phyloP scores from a whole-genome alignment of 163 green algal genomes.

The Volvox carteri region DNA sequence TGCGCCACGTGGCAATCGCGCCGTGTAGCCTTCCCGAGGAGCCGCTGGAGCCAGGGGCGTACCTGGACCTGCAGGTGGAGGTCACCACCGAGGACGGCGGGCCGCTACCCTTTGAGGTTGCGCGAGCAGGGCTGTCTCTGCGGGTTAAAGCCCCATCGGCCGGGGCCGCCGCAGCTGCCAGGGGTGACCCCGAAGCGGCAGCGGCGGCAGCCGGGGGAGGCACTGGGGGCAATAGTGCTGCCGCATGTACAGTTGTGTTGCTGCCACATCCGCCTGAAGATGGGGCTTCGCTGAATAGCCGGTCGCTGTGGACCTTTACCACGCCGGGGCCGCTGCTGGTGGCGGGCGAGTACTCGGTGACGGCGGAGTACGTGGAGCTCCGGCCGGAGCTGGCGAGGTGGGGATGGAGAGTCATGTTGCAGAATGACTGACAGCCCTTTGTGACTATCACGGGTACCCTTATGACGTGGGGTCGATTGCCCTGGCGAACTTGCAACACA shows the following conservation, averaged over 20 bases:
- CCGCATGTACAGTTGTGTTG: conserved; percentile 39
- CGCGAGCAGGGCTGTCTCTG: conserved; percentile 64
- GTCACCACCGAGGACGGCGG: conserved; percentile 77
- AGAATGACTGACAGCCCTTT: background rate
- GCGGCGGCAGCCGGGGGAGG: background rate
- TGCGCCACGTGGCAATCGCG: conserved; percentile 62
- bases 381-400: conserved; percentile 59
- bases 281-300: background rate
- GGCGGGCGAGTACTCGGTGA: conserved; percentile 72
- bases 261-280: conserved; percentile 35
- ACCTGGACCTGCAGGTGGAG: conserved; percentile 40
- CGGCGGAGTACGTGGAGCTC: conserved; percentile 77
- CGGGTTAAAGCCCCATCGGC: conserved; percentile 61
- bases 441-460: too few relatives aligned
- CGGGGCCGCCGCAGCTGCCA: conserved; percentile 27
- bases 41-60: conserved; percentile 26
- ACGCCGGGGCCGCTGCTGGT: conserved; percentile 59
- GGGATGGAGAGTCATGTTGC: background rate
- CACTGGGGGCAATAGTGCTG: conserved; percentile 27
- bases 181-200: background rate
- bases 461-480: too few relatives aligned
- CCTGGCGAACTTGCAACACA: too few relatives aligned
- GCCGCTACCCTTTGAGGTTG: conserved; percentile 67
- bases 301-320: conserved; percentile 44
- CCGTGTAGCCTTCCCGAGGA: conserved; percentile 54